Evolutionary conservation across 495 filamentous ascomycete genomes (phyloP).

Genomic region (Trichoderma asperelloides): DNA sequence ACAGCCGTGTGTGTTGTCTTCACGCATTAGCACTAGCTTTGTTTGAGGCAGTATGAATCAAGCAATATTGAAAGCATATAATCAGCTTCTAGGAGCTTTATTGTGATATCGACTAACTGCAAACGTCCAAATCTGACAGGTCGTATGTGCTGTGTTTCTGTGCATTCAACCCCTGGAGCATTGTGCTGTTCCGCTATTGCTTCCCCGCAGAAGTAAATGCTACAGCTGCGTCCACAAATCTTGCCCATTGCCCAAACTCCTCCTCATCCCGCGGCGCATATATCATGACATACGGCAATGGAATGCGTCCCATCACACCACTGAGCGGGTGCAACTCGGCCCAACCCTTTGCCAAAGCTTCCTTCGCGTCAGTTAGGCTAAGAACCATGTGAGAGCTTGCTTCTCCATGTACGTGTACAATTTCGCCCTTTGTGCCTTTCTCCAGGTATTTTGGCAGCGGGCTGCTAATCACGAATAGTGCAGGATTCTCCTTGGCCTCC

Average conservation of each 20-base stretch:
- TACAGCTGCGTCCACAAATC: constrained; percentile 16
- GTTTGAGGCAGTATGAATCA: no score
- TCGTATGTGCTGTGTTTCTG: no score
- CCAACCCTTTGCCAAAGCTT: constrained; percentile 23
- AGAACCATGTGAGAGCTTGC: constrained; percentile 24
- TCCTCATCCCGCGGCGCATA: constrained; percentile 28
- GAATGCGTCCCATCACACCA: constrained; percentile 17
- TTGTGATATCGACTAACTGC: no score
- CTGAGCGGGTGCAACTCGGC: constrained; percentile 23
- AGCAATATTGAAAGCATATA: no score
- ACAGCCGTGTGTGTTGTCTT: no score
- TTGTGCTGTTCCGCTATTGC: not conserved
- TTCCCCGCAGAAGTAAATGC: not conserved
- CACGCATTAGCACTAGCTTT: no score
- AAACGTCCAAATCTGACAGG: no score
- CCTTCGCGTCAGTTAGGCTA: constrained; percentile 23
- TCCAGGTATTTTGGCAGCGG: constrained; percentile 11
- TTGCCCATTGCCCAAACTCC: constrained; percentile 20
- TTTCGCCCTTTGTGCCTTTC: constrained; percentile 19
- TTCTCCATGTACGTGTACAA: constrained; percentile 25
- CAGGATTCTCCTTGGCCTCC: constrained; percentile 19
- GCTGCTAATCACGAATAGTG: constrained; percentile 17
- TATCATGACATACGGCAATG: constrained; percentile 22
- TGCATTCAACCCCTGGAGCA: no score
- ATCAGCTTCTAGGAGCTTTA: no score